Base-by-base conservation (phyloP, 2,329 filamentous ascomycete genomes). In the Neofusicoccum umdonicola region DNA sequence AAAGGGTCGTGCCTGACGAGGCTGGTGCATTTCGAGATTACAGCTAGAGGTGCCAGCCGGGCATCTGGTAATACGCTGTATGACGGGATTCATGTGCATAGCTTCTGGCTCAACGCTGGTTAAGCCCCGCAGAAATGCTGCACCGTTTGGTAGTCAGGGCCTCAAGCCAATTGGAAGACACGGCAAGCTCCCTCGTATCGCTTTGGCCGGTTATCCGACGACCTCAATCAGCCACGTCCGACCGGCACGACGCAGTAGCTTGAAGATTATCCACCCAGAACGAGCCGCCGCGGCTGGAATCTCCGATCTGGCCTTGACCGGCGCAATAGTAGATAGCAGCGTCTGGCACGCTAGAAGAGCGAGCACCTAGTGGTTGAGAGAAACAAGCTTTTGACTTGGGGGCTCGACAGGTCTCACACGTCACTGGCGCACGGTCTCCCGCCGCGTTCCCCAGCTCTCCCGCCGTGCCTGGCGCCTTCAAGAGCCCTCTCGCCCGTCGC, bases 401-500 rank as follows among this genome's bases (percentile, higher is more conserved):
- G 13, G 54, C 11, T 3, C 9, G 8, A 35, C 35, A 45, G 2
- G 42, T 60, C 56, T 60, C 56, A 60, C 56, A 60, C 56, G 56
- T 60, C 56, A 60, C 42, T 42, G 42, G n/a, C 17, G 56, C 56
- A 60, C 56, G 56, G 56, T 19, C 56, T 60, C 42, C 56, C 56
- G 56, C 56, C 47, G 42, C 56, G 27, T 60, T 57, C 41, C 42
- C 56, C 41, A 60, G 56, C 56, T 47, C 27, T 44, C 27, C 39
- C 56, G 42, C 37, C 31, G 42, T 60, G 56, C 56, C 56, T 60
- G 42, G 15, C 50, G 50, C 31, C 15, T 19, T 60, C 42, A 47
- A 47, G 27, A 47, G 47, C 39, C 22, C 22, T 6, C 8, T 13
- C 56, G n/a, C 56, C 42, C 12, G n/a, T 47, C 56, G 27, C 31